These are phyloP conservation scores for Exophiala bonariae DNA, from an alignment of 2,329 filamentous ascomycete species.

Conservation along the genomic window DNA sequence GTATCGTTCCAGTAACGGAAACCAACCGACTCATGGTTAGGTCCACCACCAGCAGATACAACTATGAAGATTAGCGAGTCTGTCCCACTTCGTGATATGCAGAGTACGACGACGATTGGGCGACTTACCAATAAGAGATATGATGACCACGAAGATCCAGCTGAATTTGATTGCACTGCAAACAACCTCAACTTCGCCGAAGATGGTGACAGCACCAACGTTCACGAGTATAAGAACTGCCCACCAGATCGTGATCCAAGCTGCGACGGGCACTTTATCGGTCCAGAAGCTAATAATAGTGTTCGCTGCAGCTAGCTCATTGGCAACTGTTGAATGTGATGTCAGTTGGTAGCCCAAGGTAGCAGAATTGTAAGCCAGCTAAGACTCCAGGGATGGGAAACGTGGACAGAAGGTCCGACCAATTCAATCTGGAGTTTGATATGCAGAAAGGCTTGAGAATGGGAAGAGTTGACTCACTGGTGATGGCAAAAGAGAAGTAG, in stretches of 20 bases:
- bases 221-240: slow-evolving; percentile 40
- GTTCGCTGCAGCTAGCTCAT: slow-evolving; percentile 42
- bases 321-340: slow-evolving; percentile 37
- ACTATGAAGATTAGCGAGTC: slow-evolving; percentile 30
- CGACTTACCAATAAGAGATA: slow-evolving; percentile 39
- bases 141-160: slow-evolving; percentile 51
- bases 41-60: slow-evolving; percentile 46
- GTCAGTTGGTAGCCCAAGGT: no score
- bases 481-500: slow-evolving; percentile 40
- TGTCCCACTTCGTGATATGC: no score
- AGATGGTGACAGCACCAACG: slow-evolving; percentile 44
- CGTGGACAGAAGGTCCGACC: no score
- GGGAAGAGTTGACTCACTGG: neutral
- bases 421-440: no score
- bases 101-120: no score
- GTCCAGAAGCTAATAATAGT: slow-evolving; percentile 49
- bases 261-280: slow-evolving; percentile 42
- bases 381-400: no score
- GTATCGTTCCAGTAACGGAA: slow-evolving; percentile 48
- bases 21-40: slow-evolving; percentile 39
- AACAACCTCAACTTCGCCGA: slow-evolving; percentile 49
- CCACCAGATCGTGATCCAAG: slow-evolving; percentile 42
- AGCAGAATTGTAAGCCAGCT: no score
- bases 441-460: no score
- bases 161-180: slow-evolving; percentile 47